Evolutionary conservation across 2,329 filamentous ascomycete genomes (phyloP).

Genomic region (Macrophomina tecta): DNA sequence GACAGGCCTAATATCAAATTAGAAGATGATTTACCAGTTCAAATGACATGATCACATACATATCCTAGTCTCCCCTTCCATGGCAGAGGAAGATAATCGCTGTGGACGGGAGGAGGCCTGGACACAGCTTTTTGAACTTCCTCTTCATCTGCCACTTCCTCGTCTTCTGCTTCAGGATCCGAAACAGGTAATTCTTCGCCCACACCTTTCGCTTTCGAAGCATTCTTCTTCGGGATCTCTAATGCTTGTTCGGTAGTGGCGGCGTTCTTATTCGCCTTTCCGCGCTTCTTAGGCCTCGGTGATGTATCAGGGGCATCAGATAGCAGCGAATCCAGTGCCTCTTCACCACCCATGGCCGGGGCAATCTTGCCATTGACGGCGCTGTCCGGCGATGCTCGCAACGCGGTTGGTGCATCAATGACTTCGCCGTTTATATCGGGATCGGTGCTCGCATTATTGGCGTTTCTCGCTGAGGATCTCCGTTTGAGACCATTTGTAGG

Average conservation of each 20-base stretch:
- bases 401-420: conserved; percentile 49
- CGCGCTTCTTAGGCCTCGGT: background rate
- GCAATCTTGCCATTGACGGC: conserved; percentile 40
- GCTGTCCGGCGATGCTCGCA: conserved; percentile 52
- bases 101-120: conserved; percentile 79
- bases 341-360: conserved; percentile 34
- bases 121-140: conserved; percentile 63
- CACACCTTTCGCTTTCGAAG: conserved; percentile 28
- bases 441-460: conserved; percentile 31
- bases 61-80: conserved; percentile 92
- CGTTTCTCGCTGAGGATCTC: conserved; percentile 5
- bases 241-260: background rate
- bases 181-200: conserved; percentile 8
- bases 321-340: conserved; percentile 39
- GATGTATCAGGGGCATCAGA: conserved; percentile 35
- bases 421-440: conserved; percentile 48
- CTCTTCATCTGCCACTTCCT: conserved; percentile 60
- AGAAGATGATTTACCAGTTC: background rate
- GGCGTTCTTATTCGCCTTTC: background rate
- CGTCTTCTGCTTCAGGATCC: conserved; percentile 62
- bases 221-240: background rate
- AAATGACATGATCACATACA: conserved; percentile 59
- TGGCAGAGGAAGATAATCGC: conserved; percentile 80
- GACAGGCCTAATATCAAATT: conserved; percentile 68
- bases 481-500: background rate